Percentiles rank a stretch among this genome's conserved stretches.
These are phyloP conservation scores for Triticum dicoccoides DNA, from an alignment of 176 grass and related monocot genomes.

Conservation along the genomic window DNA sequence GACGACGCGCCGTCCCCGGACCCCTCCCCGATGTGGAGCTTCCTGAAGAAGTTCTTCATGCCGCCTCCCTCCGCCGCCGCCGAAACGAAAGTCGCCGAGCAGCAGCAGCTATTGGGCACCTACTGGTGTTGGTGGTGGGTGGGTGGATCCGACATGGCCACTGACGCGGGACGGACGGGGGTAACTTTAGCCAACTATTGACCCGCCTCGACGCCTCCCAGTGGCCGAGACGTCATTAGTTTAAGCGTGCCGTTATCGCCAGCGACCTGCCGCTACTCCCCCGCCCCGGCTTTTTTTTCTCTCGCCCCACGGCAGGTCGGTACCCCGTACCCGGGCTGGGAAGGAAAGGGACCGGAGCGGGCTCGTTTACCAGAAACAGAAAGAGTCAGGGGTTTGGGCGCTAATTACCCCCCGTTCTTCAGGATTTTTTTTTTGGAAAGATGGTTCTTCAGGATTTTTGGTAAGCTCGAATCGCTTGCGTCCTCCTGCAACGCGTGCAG, in stretches of 20 bases:
- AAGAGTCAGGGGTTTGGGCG: background rate
- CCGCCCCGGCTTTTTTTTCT: too few relatives aligned
- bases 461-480: background rate
- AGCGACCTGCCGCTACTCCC: background rate
- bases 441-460: too few relatives aligned
- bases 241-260: constrained; percentile 29
- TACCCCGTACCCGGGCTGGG: too few relatives aligned
- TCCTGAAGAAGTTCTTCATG: constrained; percentile 99
- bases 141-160: constrained; percentile 79
- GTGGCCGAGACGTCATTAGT: constrained; percentile 28
- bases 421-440: too few relatives aligned
- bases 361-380: background rate
- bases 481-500: background rate
- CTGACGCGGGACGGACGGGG: constrained; percentile 34
- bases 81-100: constrained; percentile 9
- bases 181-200: constrained; percentile 44
- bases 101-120: constrained; percentile 20
- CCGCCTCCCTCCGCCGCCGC: background rate
- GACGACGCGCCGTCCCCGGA: constrained; percentile 37
- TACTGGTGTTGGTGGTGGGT: constrained; percentile 46
- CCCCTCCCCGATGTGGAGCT: constrained; percentile 81
- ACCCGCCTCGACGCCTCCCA: constrained; percentile 20
- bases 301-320: too few relatives aligned
- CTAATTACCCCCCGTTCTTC: constrained; percentile 7
- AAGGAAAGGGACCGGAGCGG: background rate